Conservation (phyloP, 2,329 filamentous ascomycete species). For the Calonectria ilicicola region DNA sequence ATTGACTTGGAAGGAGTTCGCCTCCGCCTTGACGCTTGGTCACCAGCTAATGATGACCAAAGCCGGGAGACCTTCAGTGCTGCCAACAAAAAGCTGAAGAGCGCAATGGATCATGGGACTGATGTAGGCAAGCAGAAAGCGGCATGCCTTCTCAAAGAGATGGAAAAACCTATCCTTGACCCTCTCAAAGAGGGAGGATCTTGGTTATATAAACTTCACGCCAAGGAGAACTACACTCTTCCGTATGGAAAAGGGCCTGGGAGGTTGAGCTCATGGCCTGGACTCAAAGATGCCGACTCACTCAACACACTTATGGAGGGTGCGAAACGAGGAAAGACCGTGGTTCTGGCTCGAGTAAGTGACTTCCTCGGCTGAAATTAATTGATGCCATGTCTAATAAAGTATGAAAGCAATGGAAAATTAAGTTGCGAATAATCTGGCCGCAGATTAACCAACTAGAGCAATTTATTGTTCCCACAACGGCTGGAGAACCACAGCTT, state of each 20-base stretch:
- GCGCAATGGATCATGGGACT: neutral
- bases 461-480: constrained; percentile 7
- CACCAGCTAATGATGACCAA: constrained; percentile 24
- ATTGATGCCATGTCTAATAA: neutral
- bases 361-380: neutral
- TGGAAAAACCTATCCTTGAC: constrained; percentile 7
- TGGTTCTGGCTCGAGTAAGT: constrained; percentile 38
- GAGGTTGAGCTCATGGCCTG: constrained; percentile 23
- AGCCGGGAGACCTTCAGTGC: constrained; percentile 14
- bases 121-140: constrained; percentile 22
- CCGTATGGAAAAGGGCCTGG: constrained; percentile 31
- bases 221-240: constrained; percentile 18
- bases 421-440: constrained; percentile 38
- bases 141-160: neutral
- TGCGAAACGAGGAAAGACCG: constrained; percentile 23
- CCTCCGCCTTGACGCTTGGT: constrained; percentile 34
- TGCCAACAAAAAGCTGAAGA: constrained; percentile 20
- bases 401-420: constrained; percentile 39
- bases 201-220: constrained; percentile 34
- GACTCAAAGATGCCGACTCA: constrained; percentile 17
- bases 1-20: constrained; percentile 16
- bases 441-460: constrained; percentile 25
- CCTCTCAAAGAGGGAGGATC: constrained; percentile 16
- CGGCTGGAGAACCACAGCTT: constrained; percentile 20
- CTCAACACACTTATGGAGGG: constrained; percentile 25